Conservation (phyloP, 1,284 basidiomycete genomes). For the Coniferiporia weirii region DNA sequence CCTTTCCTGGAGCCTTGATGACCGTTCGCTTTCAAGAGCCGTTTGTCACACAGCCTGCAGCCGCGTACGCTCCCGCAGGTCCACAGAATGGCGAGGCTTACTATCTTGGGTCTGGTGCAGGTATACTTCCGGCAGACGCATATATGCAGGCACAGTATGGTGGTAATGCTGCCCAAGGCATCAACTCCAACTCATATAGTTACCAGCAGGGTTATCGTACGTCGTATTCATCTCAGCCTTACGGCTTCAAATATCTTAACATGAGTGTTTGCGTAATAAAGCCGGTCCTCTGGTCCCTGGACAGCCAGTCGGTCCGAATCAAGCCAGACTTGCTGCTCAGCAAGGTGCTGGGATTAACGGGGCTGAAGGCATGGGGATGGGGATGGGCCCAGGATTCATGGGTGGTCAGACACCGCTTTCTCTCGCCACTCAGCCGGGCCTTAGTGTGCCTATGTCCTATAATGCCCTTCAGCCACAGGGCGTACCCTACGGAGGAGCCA, state of each 20-base stretch:
- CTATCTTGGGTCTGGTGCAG: not conserved
- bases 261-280: not conserved
- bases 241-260: not conserved
- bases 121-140: no score
- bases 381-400: not conserved
- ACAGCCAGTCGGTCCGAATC: not conserved
- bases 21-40: not conserved
- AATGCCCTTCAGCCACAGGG: not conserved
- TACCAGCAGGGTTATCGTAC: not conserved
- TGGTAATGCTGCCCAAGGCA: no score
- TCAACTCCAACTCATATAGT: not conserved
- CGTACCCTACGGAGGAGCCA: not conserved
- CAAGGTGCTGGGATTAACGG: not conserved
- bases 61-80: not conserved
- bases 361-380: not conserved
- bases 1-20: not conserved
- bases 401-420: not conserved
- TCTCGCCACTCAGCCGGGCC: not conserved
- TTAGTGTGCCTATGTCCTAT: not conserved
- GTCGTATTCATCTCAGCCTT: not conserved
- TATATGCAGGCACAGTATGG: no score
- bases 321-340: not conserved
- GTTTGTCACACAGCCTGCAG: not conserved
- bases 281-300: not conserved
- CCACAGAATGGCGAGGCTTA: not conserved